A percentile compares a stretch with the other conserved stretches of the same genome.
These are phyloP conservation scores for Cadophora gregata DNA, from an alignment of 2,329 filamentous ascomycete genomes.

Conservation along the genomic window DNA sequence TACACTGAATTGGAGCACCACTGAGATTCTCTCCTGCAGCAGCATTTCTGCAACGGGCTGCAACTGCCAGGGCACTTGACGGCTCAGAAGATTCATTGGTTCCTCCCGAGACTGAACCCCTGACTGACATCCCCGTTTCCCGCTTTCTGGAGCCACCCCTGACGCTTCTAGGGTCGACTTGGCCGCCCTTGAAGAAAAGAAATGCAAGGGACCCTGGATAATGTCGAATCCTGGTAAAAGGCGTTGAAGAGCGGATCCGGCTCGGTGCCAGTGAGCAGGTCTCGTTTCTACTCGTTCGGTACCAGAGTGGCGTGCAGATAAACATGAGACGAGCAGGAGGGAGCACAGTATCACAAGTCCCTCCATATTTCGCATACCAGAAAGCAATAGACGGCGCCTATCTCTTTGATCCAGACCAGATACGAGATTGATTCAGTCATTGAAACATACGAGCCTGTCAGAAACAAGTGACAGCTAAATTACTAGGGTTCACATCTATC, in stretches of 20 bases:
- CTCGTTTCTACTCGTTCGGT: not conserved
- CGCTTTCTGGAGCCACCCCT: conserved; percentile 22
- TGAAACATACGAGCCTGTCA: not conserved
- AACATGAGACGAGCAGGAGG: not conserved
- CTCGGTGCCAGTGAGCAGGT: not conserved
- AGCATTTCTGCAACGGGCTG: conserved; percentile 1
- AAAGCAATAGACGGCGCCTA: not conserved
- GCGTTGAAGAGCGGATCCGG: conserved; percentile 5
- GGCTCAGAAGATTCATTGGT: conserved; percentile 2
- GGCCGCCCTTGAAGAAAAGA: not conserved
- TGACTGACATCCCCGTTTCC: conserved; percentile 9
- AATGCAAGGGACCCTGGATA: conserved; percentile 1
- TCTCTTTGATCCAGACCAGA: not conserved
- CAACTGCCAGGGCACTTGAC: conserved; percentile 16
- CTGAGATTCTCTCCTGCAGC: not conserved
- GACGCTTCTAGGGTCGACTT: conserved; percentile 13
- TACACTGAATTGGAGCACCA: not conserved
- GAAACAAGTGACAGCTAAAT: not conserved
- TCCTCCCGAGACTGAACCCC: conserved; percentile 5
- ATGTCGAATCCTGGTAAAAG: not conserved
- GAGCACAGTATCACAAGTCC: no score
- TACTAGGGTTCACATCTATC: not conserved
- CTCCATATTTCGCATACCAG: no score
- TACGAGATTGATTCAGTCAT: not conserved
- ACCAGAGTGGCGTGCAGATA: conserved; percentile 1